Base-by-base conservation (phyloP, 2,329 filamentous ascomycete species). In the Phialophora chinensis region DNA sequence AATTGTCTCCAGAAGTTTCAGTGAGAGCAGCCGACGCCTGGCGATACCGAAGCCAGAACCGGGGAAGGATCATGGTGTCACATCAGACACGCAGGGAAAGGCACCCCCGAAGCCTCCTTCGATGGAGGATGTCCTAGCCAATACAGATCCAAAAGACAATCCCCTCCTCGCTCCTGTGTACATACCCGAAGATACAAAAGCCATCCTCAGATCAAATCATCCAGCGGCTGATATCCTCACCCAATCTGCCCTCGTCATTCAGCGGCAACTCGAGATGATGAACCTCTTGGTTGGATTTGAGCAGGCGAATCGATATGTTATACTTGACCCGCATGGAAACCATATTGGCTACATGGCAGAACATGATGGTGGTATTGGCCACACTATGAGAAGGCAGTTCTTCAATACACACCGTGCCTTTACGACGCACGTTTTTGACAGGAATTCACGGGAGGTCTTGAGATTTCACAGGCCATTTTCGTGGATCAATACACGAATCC, bases 201-300 rank as follows among this genome's bases (percentile, higher is more conserved):
- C 80, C 55, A 81, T 89, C 1, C 83, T 90, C 29, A 87, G 84
- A 71, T 78, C 82, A 52, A 80, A 77, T 1, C 87, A 90, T 70
- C 87, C 87, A 0, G 86, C 87, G 0, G 81, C 83, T 62, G 79
- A 80, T 7, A 80, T 90, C 23, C 78, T 90, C 23, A 81, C 84
- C 52, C 88, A 89, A 72, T 88, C 86, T 1, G 83, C 85, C 8
- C 79, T 90, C 53, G 83, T 90, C 6, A 82, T 90, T 10, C 86
- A 88, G 70, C 79, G 87, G 35, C 86, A 89, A 72, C 73, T 90
- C 31, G 87, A 89, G 73, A 83, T 89, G 79, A 87, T 88, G 85
- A 89, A 89, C 75, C 80, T 89, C 10, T 81, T 90, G 72, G 77
- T 88, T 75, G 87, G 87, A 1, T 89, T 89, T 70, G 87, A 90